phyloP scores from a whole-genome alignment of 257 asterid species.

The Solanum ahanhuiri region DNA sequence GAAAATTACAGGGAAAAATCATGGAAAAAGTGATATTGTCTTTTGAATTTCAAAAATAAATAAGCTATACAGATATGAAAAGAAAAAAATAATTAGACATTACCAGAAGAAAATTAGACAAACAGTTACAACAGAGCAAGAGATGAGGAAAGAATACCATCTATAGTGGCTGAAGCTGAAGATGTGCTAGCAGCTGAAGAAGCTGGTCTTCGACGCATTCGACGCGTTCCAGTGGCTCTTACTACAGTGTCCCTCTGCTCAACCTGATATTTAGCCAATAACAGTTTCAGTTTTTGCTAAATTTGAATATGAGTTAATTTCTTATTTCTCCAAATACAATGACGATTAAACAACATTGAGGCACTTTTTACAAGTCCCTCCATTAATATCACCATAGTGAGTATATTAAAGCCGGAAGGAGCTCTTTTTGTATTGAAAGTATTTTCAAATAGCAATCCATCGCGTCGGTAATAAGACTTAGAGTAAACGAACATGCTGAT shows the following conservation, averaged over 20 bases:
- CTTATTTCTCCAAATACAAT: neutral
- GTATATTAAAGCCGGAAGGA: neutral
- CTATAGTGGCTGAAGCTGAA: slow-evolving; percentile 47
- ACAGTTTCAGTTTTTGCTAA: neutral
- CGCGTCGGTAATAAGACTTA: too few relatives aligned
- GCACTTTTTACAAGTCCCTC: neutral
- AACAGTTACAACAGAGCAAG: neutral
- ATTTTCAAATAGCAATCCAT: too few relatives aligned
- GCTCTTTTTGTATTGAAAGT: too few relatives aligned
- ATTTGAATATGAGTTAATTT: neutral
- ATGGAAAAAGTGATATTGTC: neutral
- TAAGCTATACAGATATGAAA: neutral
- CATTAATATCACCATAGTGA: neutral
- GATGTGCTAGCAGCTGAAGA: slow-evolving; percentile 79
- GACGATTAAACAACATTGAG: neutral
- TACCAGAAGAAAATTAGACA: neutral
- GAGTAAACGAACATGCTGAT: neutral
- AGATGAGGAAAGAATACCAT: slow-evolving; percentile 32
- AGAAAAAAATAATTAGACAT: neutral
- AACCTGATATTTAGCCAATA: slow-evolving; percentile 20
- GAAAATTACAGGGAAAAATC: neutral
- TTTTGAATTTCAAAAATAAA: neutral
- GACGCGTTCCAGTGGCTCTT: slow-evolving; percentile 46
- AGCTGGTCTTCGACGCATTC: slow-evolving; percentile 76
- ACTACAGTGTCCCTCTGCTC: slow-evolving; percentile 58